Evolutionary conservation across 768 basidiomycete genomes (phyloP), one percentile per base, ranked within the genome.

Genomic region (Termitomyces sp.): DNA sequence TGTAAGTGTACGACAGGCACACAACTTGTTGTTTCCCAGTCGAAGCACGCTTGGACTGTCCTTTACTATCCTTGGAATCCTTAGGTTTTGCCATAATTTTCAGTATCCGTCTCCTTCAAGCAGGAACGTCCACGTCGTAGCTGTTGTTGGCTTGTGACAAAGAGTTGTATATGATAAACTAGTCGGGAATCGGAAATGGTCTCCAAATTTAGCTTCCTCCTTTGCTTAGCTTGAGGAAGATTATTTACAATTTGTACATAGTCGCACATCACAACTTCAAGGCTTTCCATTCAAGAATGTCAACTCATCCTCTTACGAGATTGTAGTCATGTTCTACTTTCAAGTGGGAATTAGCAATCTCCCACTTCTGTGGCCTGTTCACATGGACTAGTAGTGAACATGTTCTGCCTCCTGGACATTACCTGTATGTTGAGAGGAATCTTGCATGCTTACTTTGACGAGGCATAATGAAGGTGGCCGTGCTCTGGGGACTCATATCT

Each of bases 61-160:
- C 58, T 44, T 56, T 57, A 36, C 60, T 60, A 33, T 61, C 64
- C 12, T 61, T 66, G 31, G n/a, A 11, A 15, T 24, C 22, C 31
- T 57, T 37, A 1, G 31, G 3, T 4, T 64, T 54, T 24, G 46
- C 22, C 65, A 63, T 62, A 2, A 13, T 18, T 53, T 53, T 11
- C 24, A 27, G 8, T 18, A n/a, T n/a, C 12, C 16, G 51, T n/a
- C 24, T 27, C 41, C n/a, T 12, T 27, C 1, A n/a, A 30, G 15
- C 16, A 2, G 37, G 27, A 30, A 41, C 20, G n/a, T 54, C 6
- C n/a, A 24, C 39, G 53, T 42, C 30, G 47, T 48, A 6, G 37
- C 8, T 27, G 6, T 15, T 16, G 51, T 36, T 42, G 18, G 39
- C 52, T 27, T n/a, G 18, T 24, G 11, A 27, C 34, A 3, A 27